Base-by-base conservation (phyloP, 441 rosid genomes). In the Populus trichocarpa region DNA sequence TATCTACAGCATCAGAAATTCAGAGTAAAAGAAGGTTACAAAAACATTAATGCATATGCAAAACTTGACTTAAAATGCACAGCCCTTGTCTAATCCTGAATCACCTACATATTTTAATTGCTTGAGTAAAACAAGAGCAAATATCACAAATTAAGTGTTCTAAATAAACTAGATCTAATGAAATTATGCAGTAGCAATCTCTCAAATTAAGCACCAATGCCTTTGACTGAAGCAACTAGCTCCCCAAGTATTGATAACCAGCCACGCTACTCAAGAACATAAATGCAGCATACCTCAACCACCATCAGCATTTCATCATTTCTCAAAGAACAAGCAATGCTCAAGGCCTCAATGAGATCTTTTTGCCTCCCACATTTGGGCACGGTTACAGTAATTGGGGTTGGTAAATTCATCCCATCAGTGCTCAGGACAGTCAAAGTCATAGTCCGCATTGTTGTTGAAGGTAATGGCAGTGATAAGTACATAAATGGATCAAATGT, bases 401-500 rank as follows among this genome's bases (percentile, higher is more conserved):
- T 81, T 46, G 90, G 93, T 80, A 79, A 61, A 28, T 78, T 76
- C 72, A 67, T 75, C 67, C 94, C 93, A 80, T 87, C 85, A 65
- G 82, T 78, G 72, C 87, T 86, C 71, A 92, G 78, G 75, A 92
- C 81, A 6, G 93, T 89, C 77, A 89, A 71, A 69, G 91, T 89
- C 90, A 92, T 86, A 30, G 86, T 85, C 30, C 94, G 88, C 85
- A 83, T 83, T 23, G 88, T 84, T 76, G 91, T 88, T 75, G 95
- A 92, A 79, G 93, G 95, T 71, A 90, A 75, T 4, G 95, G 95
- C 59, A 90, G 84, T 7, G 93, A 86, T 25, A 90, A 80, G 77
- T 87, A 87, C 97, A 92, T 89, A 79, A 90, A 90, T 35, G 95
- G 97, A 86, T 92, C 97, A 77, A 92, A 90, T 35, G 93, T 88